Evolutionary conservation across 805 yeast genomes (phyloP).

Genomic region (Vanderwaltozyma tropicalis): DNA sequence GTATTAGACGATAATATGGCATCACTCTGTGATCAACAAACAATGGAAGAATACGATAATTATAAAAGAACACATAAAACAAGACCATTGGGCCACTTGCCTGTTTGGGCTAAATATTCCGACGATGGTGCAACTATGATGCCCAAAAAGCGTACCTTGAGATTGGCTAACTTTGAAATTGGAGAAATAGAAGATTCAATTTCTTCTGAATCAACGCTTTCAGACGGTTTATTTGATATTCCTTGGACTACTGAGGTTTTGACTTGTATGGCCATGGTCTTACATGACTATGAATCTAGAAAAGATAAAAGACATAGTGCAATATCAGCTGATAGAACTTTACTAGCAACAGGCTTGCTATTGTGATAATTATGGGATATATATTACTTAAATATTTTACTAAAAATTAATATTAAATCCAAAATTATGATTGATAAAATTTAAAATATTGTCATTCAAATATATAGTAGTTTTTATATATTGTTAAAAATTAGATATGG

Average conservation of each 20-base stretch:
- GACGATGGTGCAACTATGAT: slow-evolving; percentile 17
- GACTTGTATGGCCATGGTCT: slow-evolving; percentile 26
- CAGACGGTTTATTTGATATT: slow-evolving; percentile 3
- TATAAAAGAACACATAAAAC: slow-evolving; percentile 2
- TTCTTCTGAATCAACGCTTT: not conserved
- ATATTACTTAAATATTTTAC: too few relatives aligned
- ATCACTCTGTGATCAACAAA: slow-evolving; percentile 19
- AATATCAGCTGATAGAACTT: not conserved
- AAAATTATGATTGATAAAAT: too few relatives aligned
- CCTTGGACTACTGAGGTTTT: slow-evolving; percentile 23
- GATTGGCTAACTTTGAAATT: slow-evolving; percentile 17
- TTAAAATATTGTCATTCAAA: not conserved
- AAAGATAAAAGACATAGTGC: slow-evolving; percentile 20
- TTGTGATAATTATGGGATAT: not conserved
- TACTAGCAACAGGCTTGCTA: not conserved
- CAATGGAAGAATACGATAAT: slow-evolving; percentile 9
- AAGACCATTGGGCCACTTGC: slow-evolving; percentile 18
- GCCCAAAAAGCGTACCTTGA: slow-evolving; percentile 21
- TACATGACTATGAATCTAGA: slow-evolving; percentile 26
- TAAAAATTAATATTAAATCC: too few relatives aligned
- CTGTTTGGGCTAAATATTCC: slow-evolving; percentile 25
- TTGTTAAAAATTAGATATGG: not conserved
- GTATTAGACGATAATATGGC: slow-evolving; percentile 29
- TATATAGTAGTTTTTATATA: too few relatives aligned
- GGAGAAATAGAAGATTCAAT: slow-evolving; percentile 9